Evolutionary conservation across 2,329 filamentous ascomycete species (phyloP).

Genomic region (Penicillium decumbens): DNA sequence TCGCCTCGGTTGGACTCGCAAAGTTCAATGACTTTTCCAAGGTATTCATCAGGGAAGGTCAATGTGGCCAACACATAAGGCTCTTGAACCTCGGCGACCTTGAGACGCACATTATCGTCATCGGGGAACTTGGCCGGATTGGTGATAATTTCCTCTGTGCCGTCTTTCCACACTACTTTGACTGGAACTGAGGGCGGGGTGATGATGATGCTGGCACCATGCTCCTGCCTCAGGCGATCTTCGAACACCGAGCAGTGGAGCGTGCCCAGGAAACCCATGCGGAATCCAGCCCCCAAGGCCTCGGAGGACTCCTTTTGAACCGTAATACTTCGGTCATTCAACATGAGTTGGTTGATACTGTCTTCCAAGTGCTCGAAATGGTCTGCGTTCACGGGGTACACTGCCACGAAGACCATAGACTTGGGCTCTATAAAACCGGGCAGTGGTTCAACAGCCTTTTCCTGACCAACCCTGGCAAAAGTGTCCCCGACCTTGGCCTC

Average conservation of each 20-base stretch:
- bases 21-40: constrained; percentile 90
- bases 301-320: constrained; percentile 92
- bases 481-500: constrained; percentile 97
- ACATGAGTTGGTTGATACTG: constrained; percentile 85
- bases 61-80: constrained; percentile 78
- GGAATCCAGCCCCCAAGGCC: constrained; percentile 88
- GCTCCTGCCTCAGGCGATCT: constrained; percentile 87
- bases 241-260: constrained; percentile 99
- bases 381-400: constrained; percentile 86
- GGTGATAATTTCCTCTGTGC: constrained; percentile 71
- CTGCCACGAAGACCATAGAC: constrained; percentile 97
- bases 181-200: constrained; percentile 94
- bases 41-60: constrained; percentile 87
- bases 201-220: constrained; percentile 91
- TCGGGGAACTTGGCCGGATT: constrained; percentile 89
- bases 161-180: constrained; percentile 73
- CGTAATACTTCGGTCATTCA: constrained; percentile 93
- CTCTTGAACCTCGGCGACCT: constrained; percentile 61
- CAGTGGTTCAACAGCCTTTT: constrained; percentile 71
- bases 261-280: constrained; percentile 91
- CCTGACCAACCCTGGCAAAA: constrained; percentile 74
- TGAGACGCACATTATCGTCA: constrained; percentile 52
- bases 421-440: constrained; percentile 96
- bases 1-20: constrained; percentile 85
- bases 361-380: constrained; percentile 85